Conservation (phyloP, 306 rosid species). For the Malus orientalis region DNA sequence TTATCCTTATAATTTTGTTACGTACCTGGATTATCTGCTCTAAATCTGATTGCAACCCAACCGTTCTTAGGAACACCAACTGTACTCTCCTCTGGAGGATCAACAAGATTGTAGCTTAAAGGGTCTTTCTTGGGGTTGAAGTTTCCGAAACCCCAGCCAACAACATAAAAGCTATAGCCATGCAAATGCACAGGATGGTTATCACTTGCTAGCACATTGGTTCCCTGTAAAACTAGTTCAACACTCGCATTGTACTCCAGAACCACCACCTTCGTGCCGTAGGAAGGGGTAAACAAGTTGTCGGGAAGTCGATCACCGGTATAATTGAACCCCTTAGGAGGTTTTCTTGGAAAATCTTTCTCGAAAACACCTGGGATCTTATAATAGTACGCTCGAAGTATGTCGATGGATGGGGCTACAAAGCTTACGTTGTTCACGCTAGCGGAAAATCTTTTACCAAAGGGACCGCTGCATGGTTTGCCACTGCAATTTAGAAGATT, state of each 20-base stretch:
- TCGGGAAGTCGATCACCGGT: slow-evolving; percentile 23
- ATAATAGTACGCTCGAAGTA: slow-evolving; percentile 16
- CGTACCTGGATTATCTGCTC: slow-evolving; percentile 27
- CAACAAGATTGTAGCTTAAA: slow-evolving; percentile 21
- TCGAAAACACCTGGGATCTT: slow-evolving; percentile 8
- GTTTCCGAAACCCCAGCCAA: slow-evolving; percentile 27
- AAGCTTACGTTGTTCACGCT: slow-evolving; percentile 60
- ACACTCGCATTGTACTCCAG: slow-evolving; percentile 38
- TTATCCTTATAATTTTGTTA: no score
- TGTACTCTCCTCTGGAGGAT: slow-evolving; percentile 37
- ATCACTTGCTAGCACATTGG: slow-evolving; percentile 25
- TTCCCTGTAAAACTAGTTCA: slow-evolving; percentile 29
- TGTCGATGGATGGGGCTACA: slow-evolving; percentile 9
- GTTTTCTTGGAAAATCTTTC: slow-evolving; percentile 27
- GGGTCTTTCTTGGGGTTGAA: slow-evolving; percentile 18
- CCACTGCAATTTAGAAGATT: slow-evolving; percentile 29
- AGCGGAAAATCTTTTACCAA: slow-evolving; percentile 22
- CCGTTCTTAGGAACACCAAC: slow-evolving; percentile 39
- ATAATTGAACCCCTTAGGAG: slow-evolving; percentile 23
- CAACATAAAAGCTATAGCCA: slow-evolving; percentile 31
- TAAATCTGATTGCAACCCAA: slow-evolving; percentile 29
- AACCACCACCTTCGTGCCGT: slow-evolving; percentile 38
- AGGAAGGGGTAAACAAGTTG: slow-evolving; percentile 16
- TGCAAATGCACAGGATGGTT: slow-evolving; percentile 36
- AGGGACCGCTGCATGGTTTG: slow-evolving; percentile 22